Percentiles rank a stretch among this genome's conserved stretches.
These are phyloP conservation scores for Ephemerocybe angulata DNA, from an alignment of 768 basidiomycete species.

Conservation along the genomic window DNA sequence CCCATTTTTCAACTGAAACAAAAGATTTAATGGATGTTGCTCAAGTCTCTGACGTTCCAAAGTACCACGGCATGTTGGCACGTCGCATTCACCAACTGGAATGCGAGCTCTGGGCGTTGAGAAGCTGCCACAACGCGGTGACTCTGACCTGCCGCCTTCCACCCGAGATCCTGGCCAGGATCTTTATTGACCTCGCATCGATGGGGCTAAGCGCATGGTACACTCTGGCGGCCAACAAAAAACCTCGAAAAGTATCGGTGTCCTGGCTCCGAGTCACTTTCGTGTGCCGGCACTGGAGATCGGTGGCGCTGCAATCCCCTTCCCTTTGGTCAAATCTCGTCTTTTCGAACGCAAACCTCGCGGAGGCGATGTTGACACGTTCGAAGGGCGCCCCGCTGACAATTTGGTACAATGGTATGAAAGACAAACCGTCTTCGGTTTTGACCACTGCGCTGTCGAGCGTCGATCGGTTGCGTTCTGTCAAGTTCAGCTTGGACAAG, in stretches of 20 bases:
- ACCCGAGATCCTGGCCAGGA: neutral
- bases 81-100: neutral
- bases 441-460: slow-evolving; percentile 39
- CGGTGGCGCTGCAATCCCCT: neutral
- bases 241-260: neutral
- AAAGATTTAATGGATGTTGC: too few species aligned
- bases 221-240: neutral
- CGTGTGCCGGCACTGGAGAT: neutral
- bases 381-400: neutral
- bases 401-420: neutral
- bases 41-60: too few species aligned
- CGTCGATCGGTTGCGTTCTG: neutral
- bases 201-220: too few species aligned
- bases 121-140: neutral
- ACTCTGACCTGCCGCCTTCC: neutral
- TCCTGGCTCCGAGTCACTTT: neutral
- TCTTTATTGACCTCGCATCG: neutral
- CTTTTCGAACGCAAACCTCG: neutral
- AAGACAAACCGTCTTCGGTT: slow-evolving; percentile 5
- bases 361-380: neutral
- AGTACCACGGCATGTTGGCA: neutral
- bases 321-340: neutral
- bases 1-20: too few species aligned
- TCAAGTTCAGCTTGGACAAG: neutral
- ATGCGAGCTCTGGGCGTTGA: neutral